These are phyloP conservation scores for Lepiota venenata DNA, from an alignment of 768 basidiomycete species.

Conservation along the genomic window DNA sequence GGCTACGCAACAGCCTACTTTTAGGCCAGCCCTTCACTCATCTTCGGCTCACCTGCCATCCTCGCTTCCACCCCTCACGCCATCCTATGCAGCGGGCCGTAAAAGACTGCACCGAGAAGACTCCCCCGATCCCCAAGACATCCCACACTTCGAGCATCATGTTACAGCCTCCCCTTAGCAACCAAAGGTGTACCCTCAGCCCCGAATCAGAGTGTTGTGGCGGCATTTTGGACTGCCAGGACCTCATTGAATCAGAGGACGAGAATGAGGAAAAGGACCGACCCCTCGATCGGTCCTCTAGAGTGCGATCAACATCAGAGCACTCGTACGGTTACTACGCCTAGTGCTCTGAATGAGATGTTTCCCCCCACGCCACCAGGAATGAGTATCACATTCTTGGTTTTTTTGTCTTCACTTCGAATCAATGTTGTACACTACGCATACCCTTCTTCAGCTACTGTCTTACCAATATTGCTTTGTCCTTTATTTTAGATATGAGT, in stretches of 20 bases:
- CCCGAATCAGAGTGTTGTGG: slow-evolving; percentile 44
- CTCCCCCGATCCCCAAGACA: slow-evolving; percentile 18
- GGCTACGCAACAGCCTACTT: background rate
- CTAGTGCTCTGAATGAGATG: background rate
- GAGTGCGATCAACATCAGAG: slow-evolving; percentile 24
- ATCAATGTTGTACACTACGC: background rate
- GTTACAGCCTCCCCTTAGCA: background rate
- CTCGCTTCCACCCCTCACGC: slow-evolving; percentile 7
- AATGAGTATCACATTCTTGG: background rate
- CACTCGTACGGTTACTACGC: slow-evolving; percentile 6
- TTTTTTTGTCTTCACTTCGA: background rate
- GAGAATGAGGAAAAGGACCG: slow-evolving; percentile 16
- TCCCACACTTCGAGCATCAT: background rate
- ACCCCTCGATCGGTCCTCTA: slow-evolving; percentile 21
- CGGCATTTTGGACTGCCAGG: slow-evolving; percentile 46
- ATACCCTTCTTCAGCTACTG: background rate
- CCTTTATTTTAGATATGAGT: background rate
- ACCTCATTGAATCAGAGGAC: slow-evolving; percentile 28
- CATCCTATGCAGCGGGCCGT: slow-evolving; percentile 15
- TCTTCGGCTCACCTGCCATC: slow-evolving; percentile 6
- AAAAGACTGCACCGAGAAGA: slow-evolving; percentile 32
- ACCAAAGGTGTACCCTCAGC: slow-evolving; percentile 21
- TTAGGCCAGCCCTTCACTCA: slow-evolving; percentile 1
- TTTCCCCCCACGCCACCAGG: background rate
- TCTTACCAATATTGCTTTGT: background rate